A percentile compares a stretch with the other conserved stretches of the same genome.
These are phyloP conservation scores for Fusarium penzigii DNA, from an alignment of 2,329 filamentous ascomycete species.

Conservation along the genomic window DNA sequence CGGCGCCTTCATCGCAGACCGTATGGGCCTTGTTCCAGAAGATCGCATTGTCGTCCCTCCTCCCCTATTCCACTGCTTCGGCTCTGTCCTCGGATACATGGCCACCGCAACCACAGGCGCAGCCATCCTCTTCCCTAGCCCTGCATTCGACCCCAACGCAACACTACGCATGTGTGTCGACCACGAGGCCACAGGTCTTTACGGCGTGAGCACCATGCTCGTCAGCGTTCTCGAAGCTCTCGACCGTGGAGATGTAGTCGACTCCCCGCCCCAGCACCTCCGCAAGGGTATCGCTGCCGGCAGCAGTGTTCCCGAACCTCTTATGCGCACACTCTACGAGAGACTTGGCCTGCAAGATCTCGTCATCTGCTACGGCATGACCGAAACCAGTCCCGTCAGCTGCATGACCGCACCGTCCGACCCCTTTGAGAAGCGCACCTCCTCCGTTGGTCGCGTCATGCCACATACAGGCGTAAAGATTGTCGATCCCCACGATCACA, in stretches of 20 bases:
- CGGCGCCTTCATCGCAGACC: constrained; percentile 76
- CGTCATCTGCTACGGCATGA: constrained; percentile 97
- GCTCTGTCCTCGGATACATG: constrained; percentile 91
- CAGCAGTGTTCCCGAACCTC: constrained; percentile 75
- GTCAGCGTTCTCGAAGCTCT: constrained; percentile 81
- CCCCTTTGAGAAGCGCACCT: constrained; percentile 70
- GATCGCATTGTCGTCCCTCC: constrained; percentile 86
- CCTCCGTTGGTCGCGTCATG: constrained; percentile 76
- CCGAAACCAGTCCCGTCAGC: constrained; percentile 78
- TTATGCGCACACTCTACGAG: constrained; percentile 76
- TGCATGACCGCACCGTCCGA: constrained; percentile 82
- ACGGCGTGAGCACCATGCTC: constrained; percentile 95
- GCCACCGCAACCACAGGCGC: constrained; percentile 82
- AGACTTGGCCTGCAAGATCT: constrained; percentile 76
- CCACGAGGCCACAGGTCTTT: constrained; percentile 64
- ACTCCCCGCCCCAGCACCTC: constrained; percentile 43
- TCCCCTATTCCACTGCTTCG: constrained; percentile 89
- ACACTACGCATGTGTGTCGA: constrained; percentile 60
- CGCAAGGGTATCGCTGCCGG: constrained; percentile 92
- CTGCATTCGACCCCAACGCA: constrained; percentile 81
- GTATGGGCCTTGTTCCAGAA: constrained; percentile 74
- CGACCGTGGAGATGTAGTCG: constrained; percentile 39
- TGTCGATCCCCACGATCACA: constrained; percentile 66
- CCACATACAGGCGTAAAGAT: constrained; percentile 80
- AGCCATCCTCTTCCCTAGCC: constrained; percentile 79